Evolutionary conservation across 2,329 filamentous ascomycete species (phyloP), one percentile per base, ranked within the genome.

Genomic region (Monosporascus cannonballus): DNA sequence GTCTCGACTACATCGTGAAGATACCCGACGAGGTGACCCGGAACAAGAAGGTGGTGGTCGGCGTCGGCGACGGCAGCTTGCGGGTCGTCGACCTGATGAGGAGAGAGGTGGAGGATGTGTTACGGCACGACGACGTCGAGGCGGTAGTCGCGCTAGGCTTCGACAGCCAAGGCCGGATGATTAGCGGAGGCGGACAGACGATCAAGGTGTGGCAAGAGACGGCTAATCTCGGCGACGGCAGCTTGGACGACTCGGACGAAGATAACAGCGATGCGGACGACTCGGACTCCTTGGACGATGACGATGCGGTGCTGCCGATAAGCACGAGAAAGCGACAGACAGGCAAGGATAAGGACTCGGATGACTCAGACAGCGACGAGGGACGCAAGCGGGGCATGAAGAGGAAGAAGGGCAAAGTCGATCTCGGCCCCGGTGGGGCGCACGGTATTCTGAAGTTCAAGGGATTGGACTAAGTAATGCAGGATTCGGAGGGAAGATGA

Each of bases 161-260:
- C 58, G 94, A 97, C 71, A 86, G 87, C 49, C 83, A 86, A 49
- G 89, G 91, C 46, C 80, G 94, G 46, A 83, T 99, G 77, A 90
- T 99, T 60, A 95, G 86, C 63, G 92, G 90, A 11, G 94, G 94
- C 51, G 94, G 94, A 0, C 81, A 80, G 61, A 84, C 85, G 0
- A 81, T 99, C 57, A 96, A 96, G 70, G 85, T 97, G 2, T 99
- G 94, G 94, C 84, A 84, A 55, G 84, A 94, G 66, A 81, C 86
- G 55, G 75, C 80, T n/a, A 76, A 75, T 53, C 67, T 77, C 3
- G 76, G 79, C 22, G 75, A 73, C 2, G 63, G 67, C 30, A 61
- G 61, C 2, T 67, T 68, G 1, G 75, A 75, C 1, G 77, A 76
- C 0, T 77, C 76, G 1, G 77, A 72, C 15, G 67, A 69, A 1